Percentiles rank a stretch among this genome's conserved stretches.
These are phyloP conservation scores for Hyphopichia khmerensis DNA, from an alignment of 1,139 yeast species.

Conservation along the genomic window DNA sequence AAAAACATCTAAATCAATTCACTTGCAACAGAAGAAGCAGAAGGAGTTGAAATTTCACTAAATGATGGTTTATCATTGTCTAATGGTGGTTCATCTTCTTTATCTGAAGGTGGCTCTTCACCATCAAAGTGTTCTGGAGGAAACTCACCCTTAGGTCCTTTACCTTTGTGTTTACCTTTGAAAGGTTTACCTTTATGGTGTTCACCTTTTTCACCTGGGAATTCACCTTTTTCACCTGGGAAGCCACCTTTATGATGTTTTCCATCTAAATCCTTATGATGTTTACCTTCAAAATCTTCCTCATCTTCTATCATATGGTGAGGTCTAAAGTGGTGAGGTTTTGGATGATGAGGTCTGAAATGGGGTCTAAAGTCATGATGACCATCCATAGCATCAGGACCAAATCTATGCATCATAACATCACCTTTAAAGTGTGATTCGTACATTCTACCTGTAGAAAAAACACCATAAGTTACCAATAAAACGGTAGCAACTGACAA, in stretches of 20 bases:
- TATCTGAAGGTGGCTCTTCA: not conserved
- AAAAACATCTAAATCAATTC: not conserved
- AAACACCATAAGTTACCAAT: not conserved
- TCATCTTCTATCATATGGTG: not conserved
- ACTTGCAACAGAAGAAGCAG: not conserved
- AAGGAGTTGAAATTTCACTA: not conserved
- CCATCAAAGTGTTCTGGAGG: not conserved
- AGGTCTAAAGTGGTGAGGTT: not conserved
- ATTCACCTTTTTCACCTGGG: not conserved
- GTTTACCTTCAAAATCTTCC: not conserved
- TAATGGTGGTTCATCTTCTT: not conserved
- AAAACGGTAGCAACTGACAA: not conserved
- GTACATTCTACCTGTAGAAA: not conserved
- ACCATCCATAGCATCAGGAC: not conserved
- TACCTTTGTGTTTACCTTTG: not conserved
- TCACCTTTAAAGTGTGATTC: not conserved
- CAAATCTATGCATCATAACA: not conserved
- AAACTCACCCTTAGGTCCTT: not conserved
- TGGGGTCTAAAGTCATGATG: slow-evolving; percentile 1
- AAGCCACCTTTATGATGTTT: not conserved
- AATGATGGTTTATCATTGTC: not conserved
- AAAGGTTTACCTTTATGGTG: not conserved
- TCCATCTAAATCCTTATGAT: not conserved
- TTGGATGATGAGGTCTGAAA: not conserved
- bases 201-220: not conserved